Conservation (phyloP, 2,329 filamentous ascomycete genomes). For the Aspergillus sp. region DNA sequence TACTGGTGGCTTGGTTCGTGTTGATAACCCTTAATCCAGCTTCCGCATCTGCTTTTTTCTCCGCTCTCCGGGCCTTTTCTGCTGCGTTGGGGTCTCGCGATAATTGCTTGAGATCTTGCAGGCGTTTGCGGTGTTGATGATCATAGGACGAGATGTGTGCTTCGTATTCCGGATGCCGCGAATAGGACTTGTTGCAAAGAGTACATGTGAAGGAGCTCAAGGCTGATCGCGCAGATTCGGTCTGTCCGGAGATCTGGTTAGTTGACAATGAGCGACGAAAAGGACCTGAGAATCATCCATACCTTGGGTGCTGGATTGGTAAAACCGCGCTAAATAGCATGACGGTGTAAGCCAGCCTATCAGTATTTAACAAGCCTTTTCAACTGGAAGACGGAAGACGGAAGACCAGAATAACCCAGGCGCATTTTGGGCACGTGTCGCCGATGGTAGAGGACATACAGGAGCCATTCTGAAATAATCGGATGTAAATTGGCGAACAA, state of each 20-base stretch:
- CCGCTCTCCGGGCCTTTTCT: conserved; percentile 37
- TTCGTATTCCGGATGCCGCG: conserved; percentile 92
- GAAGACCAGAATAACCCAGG: no score
- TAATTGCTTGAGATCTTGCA: conserved; percentile 42
- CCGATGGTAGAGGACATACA: conserved; percentile 15
- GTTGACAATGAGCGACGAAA: not conserved
- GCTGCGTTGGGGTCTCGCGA: conserved; percentile 38
- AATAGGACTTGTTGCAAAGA: conserved; percentile 89
- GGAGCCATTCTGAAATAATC: conserved; percentile 23
- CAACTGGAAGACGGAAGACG: not conserved
- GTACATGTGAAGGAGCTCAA: conserved; percentile 75
- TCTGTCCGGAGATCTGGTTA: conserved; percentile 27
- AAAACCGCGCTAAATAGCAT: conserved; percentile 36
- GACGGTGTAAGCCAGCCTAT: conserved; percentile 2
- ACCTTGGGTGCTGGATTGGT: conserved; percentile 45
- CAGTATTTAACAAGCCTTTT: not conserved
- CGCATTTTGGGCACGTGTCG: not conserved
- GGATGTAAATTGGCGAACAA: no score
- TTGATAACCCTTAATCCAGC: conserved; percentile 33
- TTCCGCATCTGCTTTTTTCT: conserved; percentile 38
- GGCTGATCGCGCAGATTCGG: conserved; percentile 64
- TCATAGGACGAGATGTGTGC: conserved; percentile 91
- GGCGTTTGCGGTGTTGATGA: conserved; percentile 79
- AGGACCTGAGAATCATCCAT: conserved; percentile 1
- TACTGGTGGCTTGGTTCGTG: conserved; percentile 21